Evolutionary conservation across 2,329 filamentous ascomycete genomes (phyloP).

Genomic region (Thielaviopsis euricoi): DNA sequence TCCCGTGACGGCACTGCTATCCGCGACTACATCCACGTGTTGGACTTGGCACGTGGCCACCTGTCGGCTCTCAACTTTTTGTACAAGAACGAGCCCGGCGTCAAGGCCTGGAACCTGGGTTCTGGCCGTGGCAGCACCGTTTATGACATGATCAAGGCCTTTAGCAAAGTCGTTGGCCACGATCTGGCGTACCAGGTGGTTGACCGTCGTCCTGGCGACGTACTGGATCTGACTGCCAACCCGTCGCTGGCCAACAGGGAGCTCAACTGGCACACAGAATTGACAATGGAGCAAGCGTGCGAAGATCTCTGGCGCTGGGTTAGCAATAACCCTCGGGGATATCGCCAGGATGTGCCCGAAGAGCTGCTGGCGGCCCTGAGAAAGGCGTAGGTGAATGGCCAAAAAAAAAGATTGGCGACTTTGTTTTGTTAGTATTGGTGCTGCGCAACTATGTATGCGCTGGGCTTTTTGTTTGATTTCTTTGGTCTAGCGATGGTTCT

Average conservation of each 20-base stretch:
- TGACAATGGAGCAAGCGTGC: constrained; percentile 83
- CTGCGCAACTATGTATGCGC: too few species aligned
- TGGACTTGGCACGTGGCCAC: constrained; percentile 77
- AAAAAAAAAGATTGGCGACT: too few species aligned
- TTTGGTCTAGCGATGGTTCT: background rate
- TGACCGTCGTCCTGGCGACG: constrained; percentile 69
- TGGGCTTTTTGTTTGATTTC: background rate
- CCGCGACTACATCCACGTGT: constrained; percentile 94
- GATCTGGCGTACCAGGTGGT: constrained; percentile 78
- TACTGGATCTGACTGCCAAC: constrained; percentile 88
- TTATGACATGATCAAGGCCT: constrained; percentile 93
- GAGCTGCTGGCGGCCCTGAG: constrained; percentile 55
- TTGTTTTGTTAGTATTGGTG: background rate
- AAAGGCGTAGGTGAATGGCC: constrained; percentile 13
- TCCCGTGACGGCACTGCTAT: constrained; percentile 88
- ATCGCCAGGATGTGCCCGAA: constrained; percentile 77
- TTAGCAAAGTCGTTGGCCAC: constrained; percentile 70
- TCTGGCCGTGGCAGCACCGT: constrained; percentile 91
- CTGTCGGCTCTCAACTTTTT: constrained; percentile 82
- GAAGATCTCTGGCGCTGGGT: constrained; percentile 95
- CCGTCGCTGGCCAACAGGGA: constrained; percentile 75
- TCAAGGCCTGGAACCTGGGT: constrained; percentile 92
- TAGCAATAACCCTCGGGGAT: constrained; percentile 88
- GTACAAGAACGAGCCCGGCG: constrained; percentile 66
- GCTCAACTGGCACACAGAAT: constrained; percentile 80